phyloP scores from a whole-genome alignment of 2,329 filamentous ascomycete genomes.

The Ophiostoma tasmaniense region DNA sequence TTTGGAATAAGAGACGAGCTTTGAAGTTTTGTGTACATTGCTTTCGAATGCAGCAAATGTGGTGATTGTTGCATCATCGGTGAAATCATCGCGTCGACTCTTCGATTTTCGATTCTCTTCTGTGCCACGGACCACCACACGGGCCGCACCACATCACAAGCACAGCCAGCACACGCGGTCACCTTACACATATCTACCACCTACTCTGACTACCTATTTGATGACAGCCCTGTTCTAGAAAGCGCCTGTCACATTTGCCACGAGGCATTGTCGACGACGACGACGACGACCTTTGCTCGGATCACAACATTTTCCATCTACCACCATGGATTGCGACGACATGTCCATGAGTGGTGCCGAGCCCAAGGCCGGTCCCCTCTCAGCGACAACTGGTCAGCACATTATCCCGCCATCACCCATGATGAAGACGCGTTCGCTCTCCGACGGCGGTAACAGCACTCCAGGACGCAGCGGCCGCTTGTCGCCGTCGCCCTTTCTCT shows the following conservation, averaged over 20 bases:
- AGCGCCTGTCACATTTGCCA: neutral
- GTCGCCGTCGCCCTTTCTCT: conserved; percentile 50
- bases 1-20: neutral
- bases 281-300: neutral
- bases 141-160: neutral
- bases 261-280: neutral
- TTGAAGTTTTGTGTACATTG: neutral
- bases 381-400: neutral
- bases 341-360: conserved; percentile 19
- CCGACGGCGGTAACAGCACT: conserved; percentile 49
- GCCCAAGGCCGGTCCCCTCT: too few relatives aligned
- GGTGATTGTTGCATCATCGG: neutral
- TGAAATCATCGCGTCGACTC: neutral
- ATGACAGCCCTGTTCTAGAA: neutral
- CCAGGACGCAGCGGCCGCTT: conserved; percentile 35
- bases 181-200: neutral
- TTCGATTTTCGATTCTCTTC: neutral
- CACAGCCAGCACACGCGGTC: neutral
- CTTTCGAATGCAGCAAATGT: neutral
- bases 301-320: neutral
- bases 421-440: conserved; percentile 54
- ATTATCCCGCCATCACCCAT: conserved; percentile 32
- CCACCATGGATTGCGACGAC: conserved; percentile 23
- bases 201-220: neutral
- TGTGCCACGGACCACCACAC: neutral